Base-by-base conservation (phyloP, 352 stramenopile species). In the Pythium angustatum region DNA sequence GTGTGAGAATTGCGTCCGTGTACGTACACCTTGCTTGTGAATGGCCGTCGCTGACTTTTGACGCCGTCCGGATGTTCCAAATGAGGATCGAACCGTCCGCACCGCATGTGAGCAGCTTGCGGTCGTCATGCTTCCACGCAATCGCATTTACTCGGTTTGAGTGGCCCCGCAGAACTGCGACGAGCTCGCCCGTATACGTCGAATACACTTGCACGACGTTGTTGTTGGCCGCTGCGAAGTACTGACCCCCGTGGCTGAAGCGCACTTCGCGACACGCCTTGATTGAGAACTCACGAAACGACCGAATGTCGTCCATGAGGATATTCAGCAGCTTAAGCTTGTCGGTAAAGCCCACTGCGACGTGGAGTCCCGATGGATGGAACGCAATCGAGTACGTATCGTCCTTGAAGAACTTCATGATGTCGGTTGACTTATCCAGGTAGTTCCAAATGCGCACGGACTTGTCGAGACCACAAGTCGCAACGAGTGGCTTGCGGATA, bases 381-480 rank as follows among this genome's bases (percentile, higher is more conserved):
- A 98, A 92, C 5, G 93, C 84, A 26, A 98, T 77, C 14, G 82
- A 91, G 38, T 87, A 76, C 17, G 90, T 82, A 47, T 98, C 90
- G 55, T 98, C 94, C 36, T 86, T 85, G 71, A 98, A 98, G 50
- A 83, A 78, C 54, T 97, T 97, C 69, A 93, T 83, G 44, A 98
- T 90, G 53, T 98, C 93, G 1, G 87, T 88, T 28, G 79, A 89
- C 58, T 97, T 93, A 62, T 97, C 90, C 40, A 96, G 48, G 70
- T 98, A 98, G 72, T 98, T 98, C 94, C 94, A 98, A 24, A 98
- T 75, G 31, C 93, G 82, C 17, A 98, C 79, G 0, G 91, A 97
- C 43, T 87, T 83, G 71, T 98, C 95, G 5, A 96, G 70, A 3
- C 87, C 91, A 51, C 86, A 97, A 4, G 94, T 98, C 2, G 90